These are phyloP conservation scores for Inonotus hispidus DNA, from an alignment of 1,284 basidiomycete genomes.

Conservation along the genomic window DNA sequence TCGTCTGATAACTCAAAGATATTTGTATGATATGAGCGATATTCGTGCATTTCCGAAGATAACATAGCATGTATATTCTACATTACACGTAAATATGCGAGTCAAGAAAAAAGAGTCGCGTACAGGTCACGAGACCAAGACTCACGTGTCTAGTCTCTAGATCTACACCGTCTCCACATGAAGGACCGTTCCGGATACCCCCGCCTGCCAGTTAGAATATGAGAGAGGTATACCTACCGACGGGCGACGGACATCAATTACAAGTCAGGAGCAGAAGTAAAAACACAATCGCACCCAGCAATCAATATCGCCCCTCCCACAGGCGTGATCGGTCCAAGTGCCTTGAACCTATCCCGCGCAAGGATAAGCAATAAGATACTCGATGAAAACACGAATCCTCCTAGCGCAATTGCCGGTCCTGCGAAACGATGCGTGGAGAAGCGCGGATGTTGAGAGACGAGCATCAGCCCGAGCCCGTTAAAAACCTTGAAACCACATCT, in stretches of 20 bases:
- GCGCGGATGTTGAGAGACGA: conserved; percentile 66
- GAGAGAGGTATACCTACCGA: neutral
- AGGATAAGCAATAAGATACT: conserved; percentile 65
- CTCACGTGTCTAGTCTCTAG: conserved; percentile 18
- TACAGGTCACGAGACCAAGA: conserved; percentile 8
- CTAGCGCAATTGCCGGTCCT: conserved; percentile 62
- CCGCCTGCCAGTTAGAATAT: neutral
- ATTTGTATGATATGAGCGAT: too few relatives aligned
- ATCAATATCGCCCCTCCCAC: conserved; percentile 72
- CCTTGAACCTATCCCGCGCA: conserved; percentile 49
- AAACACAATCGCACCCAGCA: conserved; percentile 67
- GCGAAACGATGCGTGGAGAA: conserved; percentile 62
- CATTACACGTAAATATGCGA: neutral
- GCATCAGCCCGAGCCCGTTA: conserved; percentile 72
- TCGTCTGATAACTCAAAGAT: too few relatives aligned
- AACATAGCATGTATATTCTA: neutral
- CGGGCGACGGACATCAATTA: too few relatives aligned
- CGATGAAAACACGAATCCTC: conserved; percentile 65
- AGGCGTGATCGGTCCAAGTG: conserved; percentile 73
- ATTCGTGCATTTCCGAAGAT: too few relatives aligned
- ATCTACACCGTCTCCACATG: too few relatives aligned
- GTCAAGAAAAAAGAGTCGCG: neutral
- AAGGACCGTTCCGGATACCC: conserved; percentile 6
- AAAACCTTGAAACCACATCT: conserved; percentile 65
- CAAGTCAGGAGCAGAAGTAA: neutral